Conservation (phyloP, 2,329 filamentous ascomycete species). For the Dactylonectria estremocensis region DNA sequence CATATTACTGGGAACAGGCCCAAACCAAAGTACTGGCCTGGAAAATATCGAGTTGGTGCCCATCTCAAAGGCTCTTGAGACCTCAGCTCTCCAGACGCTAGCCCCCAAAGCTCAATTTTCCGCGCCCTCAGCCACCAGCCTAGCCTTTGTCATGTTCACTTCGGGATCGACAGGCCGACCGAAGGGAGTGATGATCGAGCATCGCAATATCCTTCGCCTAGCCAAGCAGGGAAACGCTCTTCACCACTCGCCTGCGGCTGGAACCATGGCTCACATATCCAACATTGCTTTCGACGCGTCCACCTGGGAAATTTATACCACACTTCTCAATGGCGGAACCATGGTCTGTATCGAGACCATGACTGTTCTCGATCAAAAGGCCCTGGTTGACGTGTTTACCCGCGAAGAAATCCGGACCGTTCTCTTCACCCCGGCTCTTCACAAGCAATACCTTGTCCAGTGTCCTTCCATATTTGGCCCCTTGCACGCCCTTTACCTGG, state of each 20-base stretch:
- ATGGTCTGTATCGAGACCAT: not conserved
- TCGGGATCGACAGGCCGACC: not conserved
- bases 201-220: not conserved
- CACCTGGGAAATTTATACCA: not conserved
- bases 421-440: slow-evolving; percentile 34
- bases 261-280: not conserved
- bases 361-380: not conserved
- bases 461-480: slow-evolving; percentile 15
- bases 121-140: not conserved
- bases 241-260: not conserved
- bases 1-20: slow-evolving; percentile 17
- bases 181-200: not conserved
- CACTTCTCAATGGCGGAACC: not conserved
- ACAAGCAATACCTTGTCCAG: slow-evolving; percentile 39
- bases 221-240: not conserved
- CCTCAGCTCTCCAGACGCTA: not conserved
- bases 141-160: slow-evolving; percentile 1
- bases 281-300: not conserved
- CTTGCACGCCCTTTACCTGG: slow-evolving; percentile 29
- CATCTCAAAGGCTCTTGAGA: not conserved
- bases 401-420: slow-evolving; percentile 22
- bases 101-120: not conserved
- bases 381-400: slow-evolving; percentile 21
- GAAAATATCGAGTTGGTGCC: not conserved
- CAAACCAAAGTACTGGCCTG: not conserved